phyloP scores from a whole-genome alignment of 1,284 basidiomycete genomes.

The Exobasidium rhododendri region DNA sequence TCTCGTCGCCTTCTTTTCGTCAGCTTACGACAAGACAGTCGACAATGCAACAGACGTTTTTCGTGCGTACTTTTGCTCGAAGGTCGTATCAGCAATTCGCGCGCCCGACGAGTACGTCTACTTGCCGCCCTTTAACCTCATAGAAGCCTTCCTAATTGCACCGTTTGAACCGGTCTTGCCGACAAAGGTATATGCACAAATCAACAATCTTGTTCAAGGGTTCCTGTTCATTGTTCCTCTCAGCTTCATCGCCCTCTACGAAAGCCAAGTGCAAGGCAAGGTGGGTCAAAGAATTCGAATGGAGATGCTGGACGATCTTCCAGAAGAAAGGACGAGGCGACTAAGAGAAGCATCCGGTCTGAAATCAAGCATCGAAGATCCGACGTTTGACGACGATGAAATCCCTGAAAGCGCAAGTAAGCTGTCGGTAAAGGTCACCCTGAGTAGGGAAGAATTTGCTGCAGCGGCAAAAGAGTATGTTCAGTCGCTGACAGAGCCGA shows the following conservation, averaged over 20 bases:
- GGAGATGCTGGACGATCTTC: slow-evolving; percentile 30
- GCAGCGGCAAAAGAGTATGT: neutral
- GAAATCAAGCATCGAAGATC: slow-evolving; percentile 1
- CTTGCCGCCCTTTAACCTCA: slow-evolving; percentile 68
- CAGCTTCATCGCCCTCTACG: slow-evolving; percentile 41
- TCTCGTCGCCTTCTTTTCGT: slow-evolving; percentile 76
- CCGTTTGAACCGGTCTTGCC: slow-evolving; percentile 71
- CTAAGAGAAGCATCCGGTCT: slow-evolving; percentile 1
- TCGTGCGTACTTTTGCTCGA: slow-evolving; percentile 30
- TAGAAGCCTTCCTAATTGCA: slow-evolving; percentile 75
- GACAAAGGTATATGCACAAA: slow-evolving; percentile 28
- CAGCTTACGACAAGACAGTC: slow-evolving; percentile 48
- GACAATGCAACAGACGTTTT: slow-evolving; percentile 36
- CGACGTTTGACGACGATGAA: slow-evolving; percentile 7
- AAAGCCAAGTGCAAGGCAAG: slow-evolving; percentile 23
- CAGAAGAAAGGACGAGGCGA: slow-evolving; percentile 10
- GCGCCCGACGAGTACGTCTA: slow-evolving; percentile 67
- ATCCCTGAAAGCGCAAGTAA: slow-evolving; percentile 25
- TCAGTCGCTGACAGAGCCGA: neutral
- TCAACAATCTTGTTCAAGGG: slow-evolving; percentile 34
- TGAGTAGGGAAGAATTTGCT: neutral
- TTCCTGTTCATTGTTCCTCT: slow-evolving; percentile 34
- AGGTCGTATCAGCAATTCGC: slow-evolving; percentile 58
- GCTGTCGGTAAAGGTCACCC: neutral
- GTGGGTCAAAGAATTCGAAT: slow-evolving; percentile 26